These are phyloP conservation scores for Glaciozyma martinii DNA, from an alignment of 768 basidiomycete species.

Conservation along the genomic window DNA sequence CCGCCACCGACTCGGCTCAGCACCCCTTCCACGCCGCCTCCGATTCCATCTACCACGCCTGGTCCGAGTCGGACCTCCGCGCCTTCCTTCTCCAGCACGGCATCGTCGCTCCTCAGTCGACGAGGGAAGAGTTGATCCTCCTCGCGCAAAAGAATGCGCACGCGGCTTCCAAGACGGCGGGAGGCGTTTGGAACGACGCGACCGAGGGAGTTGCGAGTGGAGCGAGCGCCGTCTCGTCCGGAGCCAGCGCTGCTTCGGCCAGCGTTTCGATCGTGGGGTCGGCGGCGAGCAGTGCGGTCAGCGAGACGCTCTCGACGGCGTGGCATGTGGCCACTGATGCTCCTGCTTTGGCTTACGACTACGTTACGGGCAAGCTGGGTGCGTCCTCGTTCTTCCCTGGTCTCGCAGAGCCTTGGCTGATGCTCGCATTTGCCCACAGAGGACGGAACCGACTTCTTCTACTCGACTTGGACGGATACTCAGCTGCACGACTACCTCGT, in stretches of 20 bases:
- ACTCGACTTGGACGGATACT: conserved; percentile 59
- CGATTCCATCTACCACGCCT: conserved; percentile 39
- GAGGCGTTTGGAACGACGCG: conserved; percentile 4
- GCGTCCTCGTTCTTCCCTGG: conserved; percentile 19
- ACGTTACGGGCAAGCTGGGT: conserved; percentile 12
- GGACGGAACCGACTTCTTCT: conserved; percentile 74
- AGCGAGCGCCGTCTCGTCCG: background rate
- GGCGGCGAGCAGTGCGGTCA: background rate
- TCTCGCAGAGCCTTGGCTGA: background rate
- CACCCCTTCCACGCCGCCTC: conserved; percentile 48
- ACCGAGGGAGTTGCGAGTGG: background rate
- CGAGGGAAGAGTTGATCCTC: conserved; percentile 66
- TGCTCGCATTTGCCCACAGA: conserved; percentile 43
- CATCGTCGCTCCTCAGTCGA: conserved; percentile 68
- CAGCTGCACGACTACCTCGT: conserved; percentile 63
- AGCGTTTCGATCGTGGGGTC: background rate
- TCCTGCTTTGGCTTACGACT: conserved; percentile 30
- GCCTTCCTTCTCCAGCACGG: conserved; percentile 80
- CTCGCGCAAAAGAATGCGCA: conserved; percentile 54
- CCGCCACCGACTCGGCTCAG: conserved; percentile 50
- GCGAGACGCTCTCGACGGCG: conserved; percentile 23
- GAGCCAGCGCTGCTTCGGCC: background rate
- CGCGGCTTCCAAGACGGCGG: conserved; percentile 34
- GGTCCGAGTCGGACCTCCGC: conserved; percentile 75
- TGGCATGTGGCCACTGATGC: conserved; percentile 32